Conservation (phyloP, 306 rosid genomes). For the Pyrus betulifolia region DNA sequence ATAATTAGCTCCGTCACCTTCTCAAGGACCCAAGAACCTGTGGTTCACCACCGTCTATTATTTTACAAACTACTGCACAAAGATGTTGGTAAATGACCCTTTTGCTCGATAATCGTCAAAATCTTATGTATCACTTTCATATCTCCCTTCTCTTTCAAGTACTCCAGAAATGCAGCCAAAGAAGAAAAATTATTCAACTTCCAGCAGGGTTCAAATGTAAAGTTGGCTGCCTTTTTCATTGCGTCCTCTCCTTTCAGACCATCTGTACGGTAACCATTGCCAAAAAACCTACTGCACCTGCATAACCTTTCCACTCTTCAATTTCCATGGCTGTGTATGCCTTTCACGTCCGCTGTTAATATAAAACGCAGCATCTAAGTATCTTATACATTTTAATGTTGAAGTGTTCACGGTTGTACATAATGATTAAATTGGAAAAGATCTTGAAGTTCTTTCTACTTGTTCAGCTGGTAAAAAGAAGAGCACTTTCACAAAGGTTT, state of each 20-base stretch:
- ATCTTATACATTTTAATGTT: no score
- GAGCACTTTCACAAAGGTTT: no score
- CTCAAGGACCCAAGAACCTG: background rate
- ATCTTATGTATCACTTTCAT: background rate
- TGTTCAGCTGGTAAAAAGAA: no score
- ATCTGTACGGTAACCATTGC: constrained; percentile 30
- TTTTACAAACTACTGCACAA: no score
- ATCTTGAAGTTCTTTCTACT: no score
- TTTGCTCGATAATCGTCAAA: background rate
- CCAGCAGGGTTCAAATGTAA: constrained; percentile 18
- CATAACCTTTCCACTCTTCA: no score
- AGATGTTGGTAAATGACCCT: background rate
- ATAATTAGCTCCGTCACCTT: background rate
- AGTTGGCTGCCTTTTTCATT: constrained; percentile 36
- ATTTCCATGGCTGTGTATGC: no score
- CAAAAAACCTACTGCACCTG: background rate
- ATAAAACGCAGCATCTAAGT: no score
- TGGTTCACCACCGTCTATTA: no score
- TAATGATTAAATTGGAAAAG: no score
- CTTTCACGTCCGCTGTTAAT: no score
- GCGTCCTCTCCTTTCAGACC: constrained; percentile 43
- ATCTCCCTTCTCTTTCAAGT: constrained; percentile 31
- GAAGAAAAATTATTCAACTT: constrained; percentile 19
- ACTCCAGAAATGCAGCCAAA: constrained; percentile 37
- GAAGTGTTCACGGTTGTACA: no score